Base-by-base conservation (phyloP, 2,329 filamentous ascomycete species). In the Ophiobolus disseminans region DNA sequence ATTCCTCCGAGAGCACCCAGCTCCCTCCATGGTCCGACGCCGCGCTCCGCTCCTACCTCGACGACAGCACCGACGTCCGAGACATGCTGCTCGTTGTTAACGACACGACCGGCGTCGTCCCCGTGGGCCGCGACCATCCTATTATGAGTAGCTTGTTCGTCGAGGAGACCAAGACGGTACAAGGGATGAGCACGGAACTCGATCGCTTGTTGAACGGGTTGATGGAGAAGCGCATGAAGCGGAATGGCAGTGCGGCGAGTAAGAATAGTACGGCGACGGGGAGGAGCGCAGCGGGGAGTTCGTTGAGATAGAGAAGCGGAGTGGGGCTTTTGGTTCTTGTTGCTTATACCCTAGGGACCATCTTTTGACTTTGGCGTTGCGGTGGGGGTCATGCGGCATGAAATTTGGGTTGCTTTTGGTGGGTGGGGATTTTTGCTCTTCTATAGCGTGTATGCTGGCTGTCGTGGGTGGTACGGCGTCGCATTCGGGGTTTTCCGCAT, bases 81-180 rank as follows among this genome's bases (percentile, higher is more conserved):
- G 93, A 99, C 69, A 83, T 97, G 69, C 81, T 97, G 41, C 83
- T 92, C 28, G 89, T 99, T 52, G 91, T 99, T 21, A 92, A 96
- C 68, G 92, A 97, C 74, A 96, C 92, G 71, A 89, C 86, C 11
- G 89, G 92, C 50, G 86, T 95, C 13, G 82, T 86, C 32, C 89
- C 91, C 14, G 89, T 88, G 6, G 85, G 88, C 1, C 82, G 84
- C n/a, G 90, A 96, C 48, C 92, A 97, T 71, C 93, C 93, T 0
- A 81, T 96, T 35, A 90, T 89, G 40, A 85, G 85, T 11, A 84
- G 86, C 17, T 77, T 97, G 45, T 97, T 95, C 77, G 86, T 86
- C 40, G 90, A 96, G 68, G 90, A 96, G 74, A 92, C 91, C 66
- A 89, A 88, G 59, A 88, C 88, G 67, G 75, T 97, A 67, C 87